Base-by-base conservation (phyloP, 2,329 filamentous ascomycete genomes). In the Trichoderma aggressivum region DNA sequence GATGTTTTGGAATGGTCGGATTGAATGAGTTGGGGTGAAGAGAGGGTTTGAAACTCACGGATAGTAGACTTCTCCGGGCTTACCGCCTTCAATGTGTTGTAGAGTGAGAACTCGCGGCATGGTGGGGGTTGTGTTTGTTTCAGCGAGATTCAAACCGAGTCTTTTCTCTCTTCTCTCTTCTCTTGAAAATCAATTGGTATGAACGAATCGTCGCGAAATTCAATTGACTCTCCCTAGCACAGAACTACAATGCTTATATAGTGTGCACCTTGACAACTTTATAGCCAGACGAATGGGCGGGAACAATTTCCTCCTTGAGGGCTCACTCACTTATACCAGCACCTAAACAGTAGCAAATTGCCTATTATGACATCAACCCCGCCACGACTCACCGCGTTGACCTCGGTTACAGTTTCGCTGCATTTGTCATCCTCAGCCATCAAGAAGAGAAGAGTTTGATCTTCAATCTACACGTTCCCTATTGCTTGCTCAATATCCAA, bases 51-150 rank as follows among this genome's bases (percentile, higher is more conserved):
- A 74, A 30, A 12, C 86, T 79, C 79, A 90, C 88, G 92, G 92
- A 77, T 94, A 94, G 83, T 95, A 97, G 74, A 97, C 94, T 81
- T 94, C 85, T 71, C 94, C 94, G 10, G 94, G 94, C 83, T 94
- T 95, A 76, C 92, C 81, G 62, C 77, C 93, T 75, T 94, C 91
- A 65, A 92, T 84, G 75, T 93, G 86, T 76, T 90, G 86, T 74
- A 94, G 85, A 30, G 87, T 86, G 69, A 94, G 86, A 71, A 87
- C 86, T 58, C 83, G 80, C 70, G 86, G 84, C 87, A 88, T 88
- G 16, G 70, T 78, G 64, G 70, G 70, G 4, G 64, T 18, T 53
- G 47, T 53, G 47, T 6, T 6, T 53, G 14, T 14, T 59, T 47
- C 16, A n/a, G 11, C 14, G 34, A 30, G 14, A 12, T 24, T 18